These are phyloP conservation scores for Pseudogymnoascus sp. DNA, from an alignment of 2,329 filamentous ascomycete species.

Conservation along the genomic window DNA sequence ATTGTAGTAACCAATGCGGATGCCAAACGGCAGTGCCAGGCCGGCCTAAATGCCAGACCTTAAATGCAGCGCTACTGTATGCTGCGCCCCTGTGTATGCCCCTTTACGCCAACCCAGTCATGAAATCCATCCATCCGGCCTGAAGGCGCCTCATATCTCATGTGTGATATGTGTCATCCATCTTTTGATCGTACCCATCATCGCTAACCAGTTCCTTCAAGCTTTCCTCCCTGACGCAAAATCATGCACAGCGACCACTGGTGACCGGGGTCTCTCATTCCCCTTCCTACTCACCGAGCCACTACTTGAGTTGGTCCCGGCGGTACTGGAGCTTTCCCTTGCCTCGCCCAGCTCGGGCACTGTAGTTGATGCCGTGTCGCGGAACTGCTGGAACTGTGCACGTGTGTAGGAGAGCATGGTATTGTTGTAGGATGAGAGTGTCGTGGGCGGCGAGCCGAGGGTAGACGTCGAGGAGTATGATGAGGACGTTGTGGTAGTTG, in stretches of 20 bases:
- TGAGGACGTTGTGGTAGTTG: background rate
- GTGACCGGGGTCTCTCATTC: background rate
- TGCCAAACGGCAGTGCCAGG: background rate
- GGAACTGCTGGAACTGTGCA: background rate
- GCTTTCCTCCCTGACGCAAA: background rate
- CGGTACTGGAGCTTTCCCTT: background rate
- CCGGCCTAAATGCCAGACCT: background rate
- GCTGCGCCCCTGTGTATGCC: background rate
- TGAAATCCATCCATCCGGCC: background rate
- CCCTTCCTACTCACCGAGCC: background rate
- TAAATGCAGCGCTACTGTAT: background rate
- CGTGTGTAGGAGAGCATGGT: background rate
- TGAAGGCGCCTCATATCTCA: background rate
- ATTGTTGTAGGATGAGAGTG: background rate
- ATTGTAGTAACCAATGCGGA: background rate
- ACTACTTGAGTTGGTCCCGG: background rate
- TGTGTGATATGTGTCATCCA: background rate
- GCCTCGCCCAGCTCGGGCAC: background rate
- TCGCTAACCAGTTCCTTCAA: background rate
- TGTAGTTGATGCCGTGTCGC: background rate
- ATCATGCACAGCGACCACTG: background rate
- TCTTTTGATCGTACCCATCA: background rate
- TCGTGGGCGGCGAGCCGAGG: background rate
- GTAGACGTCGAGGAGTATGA: background rate
- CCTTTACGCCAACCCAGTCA: background rate